Evolutionary conservation across 345 rosid species (phyloP).

Genomic region (Rubroshorea leprosula): DNA sequence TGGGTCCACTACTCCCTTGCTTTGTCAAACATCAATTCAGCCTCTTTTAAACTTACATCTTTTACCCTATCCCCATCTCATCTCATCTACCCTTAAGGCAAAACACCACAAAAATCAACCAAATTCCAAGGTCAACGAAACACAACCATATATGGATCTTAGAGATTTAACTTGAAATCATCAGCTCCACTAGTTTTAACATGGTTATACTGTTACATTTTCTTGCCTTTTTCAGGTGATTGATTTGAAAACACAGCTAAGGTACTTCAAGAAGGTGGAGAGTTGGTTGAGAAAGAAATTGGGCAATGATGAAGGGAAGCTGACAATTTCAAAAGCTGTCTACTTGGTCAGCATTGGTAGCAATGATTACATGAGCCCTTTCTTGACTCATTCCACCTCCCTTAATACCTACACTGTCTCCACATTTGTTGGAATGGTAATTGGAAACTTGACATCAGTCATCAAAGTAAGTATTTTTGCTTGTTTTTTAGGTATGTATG

Average conservation of each 20-base stretch:
- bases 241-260: slow-evolving; percentile 49
- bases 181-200: too few relatives aligned
- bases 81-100: background rate
- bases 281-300: slow-evolving; percentile 38
- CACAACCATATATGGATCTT: too few relatives aligned
- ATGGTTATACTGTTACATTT: too few relatives aligned
- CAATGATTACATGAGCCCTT: slow-evolving; percentile 65
- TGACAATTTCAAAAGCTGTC: slow-evolving; percentile 50
- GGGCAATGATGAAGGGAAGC: slow-evolving; percentile 47
- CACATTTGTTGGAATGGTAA: slow-evolving; percentile 46
- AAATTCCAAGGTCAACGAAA: too few relatives aligned
- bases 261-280: slow-evolving; percentile 44
- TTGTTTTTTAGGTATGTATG: too few relatives aligned
- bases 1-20: slow-evolving; percentile 24
- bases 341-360: slow-evolving; percentile 61
- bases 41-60: too few relatives aligned
- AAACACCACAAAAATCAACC: slow-evolving; percentile 11
- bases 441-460: slow-evolving; percentile 49
- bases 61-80: slow-evolving; percentile 8
- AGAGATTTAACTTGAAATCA: too few relatives aligned
- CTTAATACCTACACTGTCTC: slow-evolving; percentile 33
- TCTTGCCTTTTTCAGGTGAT: slow-evolving; percentile 40
- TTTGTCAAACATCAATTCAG: slow-evolving; percentile 21
- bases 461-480: slow-evolving; percentile 36
- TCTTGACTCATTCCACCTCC: slow-evolving; percentile 55